These are phyloP conservation scores for Trichophyton schoenleinii DNA, from an alignment of 2,329 filamentous ascomycete genomes.

Conservation along the genomic window DNA sequence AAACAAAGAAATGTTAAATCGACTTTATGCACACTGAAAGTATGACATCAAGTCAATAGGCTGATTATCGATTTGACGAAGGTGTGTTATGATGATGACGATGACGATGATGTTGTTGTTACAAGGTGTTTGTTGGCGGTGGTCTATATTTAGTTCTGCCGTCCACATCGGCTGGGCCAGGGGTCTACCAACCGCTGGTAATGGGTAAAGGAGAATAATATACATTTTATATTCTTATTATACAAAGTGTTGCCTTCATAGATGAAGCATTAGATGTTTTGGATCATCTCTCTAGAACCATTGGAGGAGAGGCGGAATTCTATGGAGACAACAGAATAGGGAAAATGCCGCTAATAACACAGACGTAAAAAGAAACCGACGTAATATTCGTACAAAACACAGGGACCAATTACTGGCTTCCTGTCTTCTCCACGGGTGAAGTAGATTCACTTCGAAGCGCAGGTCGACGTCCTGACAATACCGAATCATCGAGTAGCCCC, in stretches of 20 bases:
- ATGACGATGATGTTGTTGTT: background rate
- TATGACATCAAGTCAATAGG: background rate
- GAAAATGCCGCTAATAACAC: background rate
- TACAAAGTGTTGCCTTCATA: background rate
- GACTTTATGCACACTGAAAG: background rate
- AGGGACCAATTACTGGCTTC: background rate
- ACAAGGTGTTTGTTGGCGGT: too few species aligned
- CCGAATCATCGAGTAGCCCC: conserved; percentile 2
- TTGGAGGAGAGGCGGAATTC: background rate
- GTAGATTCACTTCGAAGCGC: background rate
- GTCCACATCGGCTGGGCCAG: too few species aligned
- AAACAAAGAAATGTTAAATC: background rate
- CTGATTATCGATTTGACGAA: background rate
- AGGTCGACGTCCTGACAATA: conserved; percentile 7
- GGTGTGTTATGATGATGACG: background rate
- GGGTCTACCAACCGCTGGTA: background rate
- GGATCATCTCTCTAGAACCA: background rate
- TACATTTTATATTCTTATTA: background rate
- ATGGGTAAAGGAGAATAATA: background rate
- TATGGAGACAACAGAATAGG: background rate
- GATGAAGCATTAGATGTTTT: background rate
- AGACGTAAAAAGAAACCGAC: background rate
- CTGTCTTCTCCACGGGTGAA: background rate
- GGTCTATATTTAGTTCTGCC: too few species aligned
- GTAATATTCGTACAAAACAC: background rate